Evolutionary conservation across 2,329 filamentous ascomycete species (phyloP).

Genomic region (Xylariomycetidae sp.): DNA sequence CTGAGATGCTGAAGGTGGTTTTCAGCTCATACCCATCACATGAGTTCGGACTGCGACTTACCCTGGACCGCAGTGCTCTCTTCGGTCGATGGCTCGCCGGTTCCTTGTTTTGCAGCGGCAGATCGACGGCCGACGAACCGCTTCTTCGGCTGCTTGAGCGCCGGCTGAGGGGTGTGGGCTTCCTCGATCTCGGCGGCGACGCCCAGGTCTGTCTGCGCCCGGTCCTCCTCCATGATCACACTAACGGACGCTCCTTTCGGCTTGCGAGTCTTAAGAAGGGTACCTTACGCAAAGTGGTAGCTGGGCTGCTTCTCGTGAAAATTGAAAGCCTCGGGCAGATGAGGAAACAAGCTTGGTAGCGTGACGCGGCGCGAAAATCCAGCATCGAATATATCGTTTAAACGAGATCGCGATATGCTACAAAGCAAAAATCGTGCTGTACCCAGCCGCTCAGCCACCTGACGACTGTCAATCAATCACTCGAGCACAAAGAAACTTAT

Average conservation of each 20-base stretch:
- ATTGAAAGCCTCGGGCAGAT: too few species aligned
- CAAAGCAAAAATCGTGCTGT: too few species aligned
- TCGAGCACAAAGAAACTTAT: too few species aligned
- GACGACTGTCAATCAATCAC: too few species aligned
- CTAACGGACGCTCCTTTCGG: background rate
- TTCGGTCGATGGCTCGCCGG: constrained; percentile 35
- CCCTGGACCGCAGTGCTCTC: constrained; percentile 64
- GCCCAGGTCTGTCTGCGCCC: constrained; percentile 63
- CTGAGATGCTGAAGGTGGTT: constrained; percentile 52
- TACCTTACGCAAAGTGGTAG: background rate
- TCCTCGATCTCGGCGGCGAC: constrained; percentile 61
- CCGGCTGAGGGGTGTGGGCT: constrained; percentile 28
- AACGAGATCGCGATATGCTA: too few species aligned
- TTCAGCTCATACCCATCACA: background rate
- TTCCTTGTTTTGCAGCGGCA: constrained; percentile 39
- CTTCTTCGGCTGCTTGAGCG: constrained; percentile 71
- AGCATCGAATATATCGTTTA: too few species aligned
- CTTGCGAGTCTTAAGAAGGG: background rate
- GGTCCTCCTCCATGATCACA: constrained; percentile 71
- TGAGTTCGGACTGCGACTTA: too few species aligned
- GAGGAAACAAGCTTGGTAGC: too few species aligned
- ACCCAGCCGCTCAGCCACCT: too few species aligned
- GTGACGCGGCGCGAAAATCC: too few species aligned
- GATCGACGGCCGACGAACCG: constrained; percentile 82
- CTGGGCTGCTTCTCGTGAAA: constrained; percentile 3